Evolutionary conservation across 1,284 basidiomycete genomes (phyloP).

Genomic region (Coniophora puteana): DNA sequence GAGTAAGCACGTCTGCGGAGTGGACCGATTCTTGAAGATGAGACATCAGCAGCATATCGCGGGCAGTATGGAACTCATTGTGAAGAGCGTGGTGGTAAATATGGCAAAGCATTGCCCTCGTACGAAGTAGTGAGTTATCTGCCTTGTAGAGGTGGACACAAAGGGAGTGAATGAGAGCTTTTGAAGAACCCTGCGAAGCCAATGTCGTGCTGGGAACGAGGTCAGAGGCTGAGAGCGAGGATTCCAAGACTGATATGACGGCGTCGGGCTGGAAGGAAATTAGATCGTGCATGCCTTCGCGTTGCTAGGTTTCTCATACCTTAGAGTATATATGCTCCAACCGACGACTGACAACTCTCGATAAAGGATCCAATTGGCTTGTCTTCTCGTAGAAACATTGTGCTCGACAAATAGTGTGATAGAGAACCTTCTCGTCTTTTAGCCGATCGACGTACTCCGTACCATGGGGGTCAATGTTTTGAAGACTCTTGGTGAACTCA

Average conservation of each 20-base stretch:
- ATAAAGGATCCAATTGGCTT: conserved; percentile 72
- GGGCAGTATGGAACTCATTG: conserved; percentile 95
- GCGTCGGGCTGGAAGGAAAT: conserved; percentile 71
- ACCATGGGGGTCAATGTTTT: conserved; percentile 98
- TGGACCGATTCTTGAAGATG: conserved; percentile 97
- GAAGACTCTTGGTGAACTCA: conserved; percentile 96
- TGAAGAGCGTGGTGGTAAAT: conserved; percentile 97
- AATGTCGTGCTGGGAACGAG: conserved; percentile 60
- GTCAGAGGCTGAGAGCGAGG: conserved; percentile 52
- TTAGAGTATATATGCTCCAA: conserved; percentile 99
- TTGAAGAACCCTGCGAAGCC: conserved; percentile 51
- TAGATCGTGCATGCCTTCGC: neutral
- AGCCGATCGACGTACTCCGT: conserved; percentile 97
- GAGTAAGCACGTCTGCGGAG: conserved; percentile 94
- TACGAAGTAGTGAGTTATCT: conserved; percentile 86
- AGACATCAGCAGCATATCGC: conserved; percentile 99
- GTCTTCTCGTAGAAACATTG: conserved; percentile 90
- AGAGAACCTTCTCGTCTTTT: conserved; percentile 93
- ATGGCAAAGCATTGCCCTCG: conserved; percentile 95
- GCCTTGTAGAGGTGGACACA: conserved; percentile 95
- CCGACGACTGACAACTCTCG: conserved; percentile 90
- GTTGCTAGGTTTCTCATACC: conserved; percentile 40
- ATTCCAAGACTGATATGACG: conserved; percentile 90
- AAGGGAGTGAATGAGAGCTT: conserved; percentile 81
- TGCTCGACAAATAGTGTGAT: conserved; percentile 89